Conservation (phyloP, 345 rosid genomes). For the Garcia nutans region DNA sequence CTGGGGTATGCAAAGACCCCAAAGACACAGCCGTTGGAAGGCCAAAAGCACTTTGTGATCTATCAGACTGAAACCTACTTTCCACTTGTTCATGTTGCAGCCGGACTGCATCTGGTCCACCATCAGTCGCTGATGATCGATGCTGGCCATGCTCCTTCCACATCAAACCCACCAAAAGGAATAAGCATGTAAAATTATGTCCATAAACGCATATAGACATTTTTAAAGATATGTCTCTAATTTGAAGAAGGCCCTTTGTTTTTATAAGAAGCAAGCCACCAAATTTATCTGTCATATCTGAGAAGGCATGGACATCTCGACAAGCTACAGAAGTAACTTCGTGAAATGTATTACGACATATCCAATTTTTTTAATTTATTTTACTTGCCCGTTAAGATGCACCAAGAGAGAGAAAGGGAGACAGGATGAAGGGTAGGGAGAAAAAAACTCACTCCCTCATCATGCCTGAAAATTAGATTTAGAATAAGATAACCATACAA, state of each 20-base stretch:
- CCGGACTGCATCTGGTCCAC: conserved; percentile 30
- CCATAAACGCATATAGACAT: background rate
- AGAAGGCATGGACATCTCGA: background rate
- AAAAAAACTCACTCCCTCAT: background rate
- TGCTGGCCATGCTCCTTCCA: conserved; percentile 43
- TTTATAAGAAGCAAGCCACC: background rate
- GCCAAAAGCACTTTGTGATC: conserved; percentile 53
- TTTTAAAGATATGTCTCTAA: background rate
- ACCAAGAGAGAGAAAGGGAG: background rate
- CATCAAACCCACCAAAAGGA: conserved; percentile 14
- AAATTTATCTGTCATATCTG: background rate
- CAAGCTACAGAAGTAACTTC: background rate
- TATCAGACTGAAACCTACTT: conserved; percentile 40
- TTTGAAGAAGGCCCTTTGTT: background rate
- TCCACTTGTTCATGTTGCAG: conserved; percentile 45
- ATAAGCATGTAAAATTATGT: background rate
- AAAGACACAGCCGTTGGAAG: conserved; percentile 50
- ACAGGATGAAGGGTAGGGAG: background rate
- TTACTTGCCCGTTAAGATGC: background rate
- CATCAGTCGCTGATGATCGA: conserved; percentile 45
- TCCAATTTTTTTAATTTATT: background rate
- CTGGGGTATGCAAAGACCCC: conserved; percentile 59
- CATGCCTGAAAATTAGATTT: background rate
- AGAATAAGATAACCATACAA: background rate
- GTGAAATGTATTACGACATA: background rate